Percentiles rank a stretch among this genome's conserved stretches.
Conservation (phyloP, 495 filamentous ascomycete species). For the Penicillium samsonianum region DNA sequence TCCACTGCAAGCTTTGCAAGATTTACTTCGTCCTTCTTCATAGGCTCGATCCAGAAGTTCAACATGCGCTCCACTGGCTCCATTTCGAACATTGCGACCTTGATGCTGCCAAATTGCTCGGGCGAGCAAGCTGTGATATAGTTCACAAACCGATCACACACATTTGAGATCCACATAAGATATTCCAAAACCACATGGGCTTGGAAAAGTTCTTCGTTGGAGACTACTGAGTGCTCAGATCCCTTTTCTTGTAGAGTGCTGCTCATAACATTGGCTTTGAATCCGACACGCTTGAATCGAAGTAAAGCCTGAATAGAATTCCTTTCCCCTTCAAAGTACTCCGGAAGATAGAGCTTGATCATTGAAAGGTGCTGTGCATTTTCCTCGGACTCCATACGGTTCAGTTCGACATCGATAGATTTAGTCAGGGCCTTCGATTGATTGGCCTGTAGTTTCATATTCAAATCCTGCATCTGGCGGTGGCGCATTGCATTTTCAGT, state of each 20-base stretch:
- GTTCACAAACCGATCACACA: conserved; percentile 82
- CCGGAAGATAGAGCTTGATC: conserved; percentile 84
- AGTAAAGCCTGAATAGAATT: conserved; percentile 84
- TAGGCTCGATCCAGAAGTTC: conserved; percentile 82
- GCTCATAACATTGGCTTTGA: conserved; percentile 81
- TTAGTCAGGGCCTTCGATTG: conserved; percentile 89
- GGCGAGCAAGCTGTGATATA: conserved; percentile 72
- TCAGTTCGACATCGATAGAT: conserved; percentile 87
- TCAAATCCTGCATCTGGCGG: conserved; percentile 92
- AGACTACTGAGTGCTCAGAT: conserved; percentile 52
- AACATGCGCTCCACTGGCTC: conserved; percentile 90
- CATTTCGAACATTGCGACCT: conserved; percentile 79
- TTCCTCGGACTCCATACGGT: conserved; percentile 86
- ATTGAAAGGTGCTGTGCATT: conserved; percentile 85
- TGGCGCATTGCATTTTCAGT: conserved; percentile 83
- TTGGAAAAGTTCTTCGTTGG: conserved; percentile 72
- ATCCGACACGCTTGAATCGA: conserved; percentile 82
- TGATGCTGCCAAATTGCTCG: conserved; percentile 73
- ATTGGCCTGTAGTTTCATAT: conserved; percentile 86
- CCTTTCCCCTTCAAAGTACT: conserved; percentile 73
- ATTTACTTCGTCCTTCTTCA: conserved; percentile 85
- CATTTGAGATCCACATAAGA: conserved; percentile 76
- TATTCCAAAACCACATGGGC: conserved; percentile 82
- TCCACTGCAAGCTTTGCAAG: conserved; percentile 77
- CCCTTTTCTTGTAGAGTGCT: conserved; percentile 77